Base-by-base conservation (phyloP, 805 yeast species). In the Nakazawaea wyomingensis region DNA sequence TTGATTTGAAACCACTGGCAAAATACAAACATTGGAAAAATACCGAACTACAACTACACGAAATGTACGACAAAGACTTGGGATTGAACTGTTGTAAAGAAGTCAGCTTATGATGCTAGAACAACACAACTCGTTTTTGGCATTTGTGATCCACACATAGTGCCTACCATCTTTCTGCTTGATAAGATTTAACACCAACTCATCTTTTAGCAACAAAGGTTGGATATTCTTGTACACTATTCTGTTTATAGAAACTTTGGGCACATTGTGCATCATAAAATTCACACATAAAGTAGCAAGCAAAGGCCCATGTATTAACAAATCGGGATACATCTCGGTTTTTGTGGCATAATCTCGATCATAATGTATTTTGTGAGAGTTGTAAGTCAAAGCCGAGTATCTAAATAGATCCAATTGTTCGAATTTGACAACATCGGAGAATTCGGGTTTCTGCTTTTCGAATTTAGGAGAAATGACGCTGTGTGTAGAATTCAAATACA, bases 281-380 rank as follows among this genome's bases (percentile, higher is more conserved):
- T 76, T 74, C 26, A 86, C 56, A 29, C 79, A 50, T 30, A 85
- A 49, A 7, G 83, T 79, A 1, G 85, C 72, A 45, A 85, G 65
- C 41, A 90, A 66, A 0, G 97, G 96, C 0, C 96, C 99, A 35
- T 86, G 96, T 0, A 83, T 80, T 1, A 91, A 62, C 0, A 81
- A 59, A 28, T 68, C 66, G 0, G 82, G 80, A 39, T 87, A 75
- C 1, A 74, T 69, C 54, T 91, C 98, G 2, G 52, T 54, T 0
- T 55, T 44, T 3, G 42, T 51, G 6, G 87, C 71, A 56, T 85
- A 86, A 1, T 50, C 49, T 5, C 60, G 57, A 54, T 86, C 85
- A 59, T 79, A 81, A 62, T 91, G 99, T 31, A 91, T 86, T 45
- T 74, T 72, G 61, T 91, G 99, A 3, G 95, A 71, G 57, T 91